Evolutionary conservation across 1,284 basidiomycete genomes (phyloP).

Genomic region (Austroboletus novae-zelandiae): DNA sequence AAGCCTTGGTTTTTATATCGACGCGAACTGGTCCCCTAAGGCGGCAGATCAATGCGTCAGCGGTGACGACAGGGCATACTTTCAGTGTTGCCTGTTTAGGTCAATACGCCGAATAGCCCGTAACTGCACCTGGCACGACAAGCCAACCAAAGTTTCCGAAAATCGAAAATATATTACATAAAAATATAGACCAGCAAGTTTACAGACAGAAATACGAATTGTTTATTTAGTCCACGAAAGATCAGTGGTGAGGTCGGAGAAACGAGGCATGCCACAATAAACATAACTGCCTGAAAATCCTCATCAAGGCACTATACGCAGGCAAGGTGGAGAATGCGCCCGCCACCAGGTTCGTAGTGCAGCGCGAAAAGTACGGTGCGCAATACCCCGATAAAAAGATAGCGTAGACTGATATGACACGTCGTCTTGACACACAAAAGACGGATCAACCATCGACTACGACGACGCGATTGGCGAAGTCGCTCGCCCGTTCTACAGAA

Average conservation of each 20-base stretch:
- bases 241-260: background rate
- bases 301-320: conserved; percentile 30
- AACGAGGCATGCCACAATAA: conserved; percentile 13
- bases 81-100: background rate
- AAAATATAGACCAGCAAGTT: conserved; percentile 13
- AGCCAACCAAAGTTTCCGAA: background rate
- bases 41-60: conserved; percentile 22
- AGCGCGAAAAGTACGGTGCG: conserved; percentile 60
- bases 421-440: conserved; percentile 25
- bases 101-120: too few relatives aligned
- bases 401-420: conserved; percentile 40
- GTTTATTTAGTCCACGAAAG: conserved; percentile 19
- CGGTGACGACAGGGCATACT: conserved; percentile 16
- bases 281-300: conserved; percentile 32
- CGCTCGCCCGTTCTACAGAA: conserved; percentile 29
- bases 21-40: conserved; percentile 8
- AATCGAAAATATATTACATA: conserved; percentile 5
- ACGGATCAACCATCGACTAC: conserved; percentile 42
- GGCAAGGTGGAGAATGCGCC: conserved; percentile 46
- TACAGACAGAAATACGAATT: conserved; percentile 1
- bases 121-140: too few relatives aligned
- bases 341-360: conserved; percentile 51
- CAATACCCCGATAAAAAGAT: conserved; percentile 52
- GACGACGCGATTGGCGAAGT: conserved; percentile 35
- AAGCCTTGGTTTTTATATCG: background rate